Evolutionary conservation across 495 filamentous ascomycete species (phyloP).

Genomic region (Trichoderma asperelloides): DNA sequence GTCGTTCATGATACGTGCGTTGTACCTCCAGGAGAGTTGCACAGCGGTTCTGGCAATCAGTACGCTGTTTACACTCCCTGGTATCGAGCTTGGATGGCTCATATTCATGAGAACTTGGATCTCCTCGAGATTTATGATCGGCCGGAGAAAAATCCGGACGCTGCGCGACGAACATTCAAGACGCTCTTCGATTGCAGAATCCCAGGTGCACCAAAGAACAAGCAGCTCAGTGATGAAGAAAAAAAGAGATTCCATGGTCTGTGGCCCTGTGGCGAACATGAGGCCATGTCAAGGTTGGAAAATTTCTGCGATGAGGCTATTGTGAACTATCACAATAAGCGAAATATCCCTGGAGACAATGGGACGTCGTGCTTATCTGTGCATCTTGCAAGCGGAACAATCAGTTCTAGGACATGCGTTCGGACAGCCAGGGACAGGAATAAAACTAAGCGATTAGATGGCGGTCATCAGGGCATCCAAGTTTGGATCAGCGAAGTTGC

Average conservation of each 20-base stretch:
- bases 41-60: slow-evolving; percentile 57
- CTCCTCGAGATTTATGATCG: slow-evolving; percentile 50
- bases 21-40: slow-evolving; percentile 61
- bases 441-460: slow-evolving; percentile 57
- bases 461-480: slow-evolving; percentile 56
- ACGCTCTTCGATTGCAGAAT: slow-evolving; percentile 56
- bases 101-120: slow-evolving; percentile 58
- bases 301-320: slow-evolving; percentile 65
- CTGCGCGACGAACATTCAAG: slow-evolving; percentile 42
- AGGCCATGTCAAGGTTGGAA: slow-evolving; percentile 54
- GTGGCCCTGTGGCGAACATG: slow-evolving; percentile 77
- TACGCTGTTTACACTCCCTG: slow-evolving; percentile 82
- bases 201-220: slow-evolving; percentile 56
- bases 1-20: slow-evolving; percentile 73
- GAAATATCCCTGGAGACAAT: slow-evolving; percentile 51
- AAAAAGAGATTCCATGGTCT: slow-evolving; percentile 44
- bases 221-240: slow-evolving; percentile 51
- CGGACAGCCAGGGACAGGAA: slow-evolving; percentile 57
- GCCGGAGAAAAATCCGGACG: slow-evolving; percentile 51
- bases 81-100: slow-evolving; percentile 66
- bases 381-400: slow-evolving; percentile 67
- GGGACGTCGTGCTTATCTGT: slow-evolving; percentile 68
- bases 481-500: slow-evolving; percentile 83
- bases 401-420: slow-evolving; percentile 71
- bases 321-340: slow-evolving; percentile 46